Percentiles rank a stretch among this genome's conserved stretches.
These are phyloP conservation scores for Obba rivulosa DNA, from an alignment of 768 basidiomycete genomes.

Conservation along the genomic window DNA sequence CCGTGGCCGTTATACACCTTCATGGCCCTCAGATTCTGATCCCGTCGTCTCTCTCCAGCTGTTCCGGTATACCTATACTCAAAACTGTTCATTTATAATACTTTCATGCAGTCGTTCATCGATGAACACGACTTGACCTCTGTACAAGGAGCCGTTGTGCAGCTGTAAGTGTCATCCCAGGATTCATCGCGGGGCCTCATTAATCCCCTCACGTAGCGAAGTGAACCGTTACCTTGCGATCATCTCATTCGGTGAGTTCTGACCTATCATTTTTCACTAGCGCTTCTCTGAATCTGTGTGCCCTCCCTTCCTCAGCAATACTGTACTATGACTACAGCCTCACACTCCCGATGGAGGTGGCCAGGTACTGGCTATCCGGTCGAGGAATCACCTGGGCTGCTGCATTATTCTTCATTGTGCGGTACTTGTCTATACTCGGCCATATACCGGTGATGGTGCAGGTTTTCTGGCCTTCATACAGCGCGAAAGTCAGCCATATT, in stretches of 20 bases:
- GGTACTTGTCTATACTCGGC: conserved; percentile 12
- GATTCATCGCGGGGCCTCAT: too few species aligned
- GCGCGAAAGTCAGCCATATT: neutral
- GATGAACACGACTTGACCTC: too few species aligned
- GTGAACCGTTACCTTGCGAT: neutral
- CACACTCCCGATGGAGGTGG: conserved; percentile 14
- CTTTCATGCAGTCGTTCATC: too few species aligned
- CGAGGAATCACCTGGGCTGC: conserved; percentile 1
- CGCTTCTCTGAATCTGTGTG: too few species aligned
- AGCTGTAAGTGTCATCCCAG: too few species aligned
- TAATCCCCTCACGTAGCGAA: neutral
- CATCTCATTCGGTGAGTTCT: neutral
- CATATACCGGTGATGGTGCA: conserved; percentile 10
- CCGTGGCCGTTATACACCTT: too few species aligned
- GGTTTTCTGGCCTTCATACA: neutral
- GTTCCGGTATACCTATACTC: too few species aligned
- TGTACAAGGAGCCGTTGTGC: too few species aligned
- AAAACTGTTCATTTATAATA: too few species aligned
- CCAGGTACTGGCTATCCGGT: conserved; percentile 9
- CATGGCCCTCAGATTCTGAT: too few species aligned
- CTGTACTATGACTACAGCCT: conserved; percentile 17
- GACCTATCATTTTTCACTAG: too few species aligned
- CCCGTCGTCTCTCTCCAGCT: too few species aligned
- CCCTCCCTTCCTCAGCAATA: conserved; percentile 10
- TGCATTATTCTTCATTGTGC: conserved; percentile 14